Evolutionary conservation across 164 flowering plant genomes (phyloP), one percentile per base, ranked within the genome.

Genomic region (Nymphaea thermarum): DNA sequence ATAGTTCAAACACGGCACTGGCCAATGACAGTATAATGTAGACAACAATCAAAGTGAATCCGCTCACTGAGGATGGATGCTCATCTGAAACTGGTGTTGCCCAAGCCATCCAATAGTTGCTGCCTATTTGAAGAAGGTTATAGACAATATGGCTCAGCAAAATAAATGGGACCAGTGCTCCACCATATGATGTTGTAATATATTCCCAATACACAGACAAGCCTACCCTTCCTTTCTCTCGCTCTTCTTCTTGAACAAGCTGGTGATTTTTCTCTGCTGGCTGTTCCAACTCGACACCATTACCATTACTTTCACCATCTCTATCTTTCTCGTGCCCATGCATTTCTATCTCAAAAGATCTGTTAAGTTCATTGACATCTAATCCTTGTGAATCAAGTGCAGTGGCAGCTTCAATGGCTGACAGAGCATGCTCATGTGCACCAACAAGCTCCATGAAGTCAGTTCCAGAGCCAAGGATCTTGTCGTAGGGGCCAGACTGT

Each of bases 31-130:
- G 41, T 8, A 43, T 17, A 64, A 64, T 43, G 41, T 64, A 64
- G 44, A 64, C 44, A 15, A 25, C n/a, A 4, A 64, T 8, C 11
- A 64, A 43, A 64, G 42, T 12, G 3, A 42, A 42, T 18, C n/a
- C 44, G 43, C 43, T 43, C 18, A 64, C 66, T 25, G 66, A 15
- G 8, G 66, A 43, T 42, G 25, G 43, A 2, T 59, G 43, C 16
- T 65, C 69, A 43, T 36, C 55, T 10, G 78, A 69, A 4, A 44
- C 62, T 18, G 79, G 79, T 72, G 86, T 76, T 43, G 92, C 96
- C 93, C 85, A 88, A 44, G 95, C 93, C 93, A 94, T 94, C 99
- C 99, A 94, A 64, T 88, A 94, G 69, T 94, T 91, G 81, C 98
- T 90, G 63, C 82, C 90, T 68, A 91, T 91, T 71, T 94, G 92